Percentiles rank a stretch among this genome's conserved stretches.
phyloP scores from a whole-genome alignment of 805 yeast species.

The Blastobotrys terrestris region DNA sequence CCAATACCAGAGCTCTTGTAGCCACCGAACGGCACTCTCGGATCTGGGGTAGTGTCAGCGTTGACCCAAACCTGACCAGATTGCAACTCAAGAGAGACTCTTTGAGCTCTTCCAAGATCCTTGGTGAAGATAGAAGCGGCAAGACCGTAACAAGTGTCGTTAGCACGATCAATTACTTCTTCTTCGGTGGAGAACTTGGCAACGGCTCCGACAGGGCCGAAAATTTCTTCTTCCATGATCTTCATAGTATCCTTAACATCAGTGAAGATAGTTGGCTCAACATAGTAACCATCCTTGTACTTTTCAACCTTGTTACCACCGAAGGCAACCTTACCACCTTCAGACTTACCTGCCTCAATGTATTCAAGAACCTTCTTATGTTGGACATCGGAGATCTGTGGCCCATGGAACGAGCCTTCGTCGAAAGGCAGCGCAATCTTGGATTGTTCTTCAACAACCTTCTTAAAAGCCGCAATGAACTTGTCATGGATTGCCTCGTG shows the following conservation, averaged over 20 bases:
- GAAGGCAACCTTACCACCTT: constrained; percentile 74
- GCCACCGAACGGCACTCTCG: constrained; percentile 74
- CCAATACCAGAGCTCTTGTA: constrained; percentile 75
- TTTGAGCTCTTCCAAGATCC: constrained; percentile 60
- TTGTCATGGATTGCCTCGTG: constrained; percentile 79
- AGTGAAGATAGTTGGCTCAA: constrained; percentile 71
- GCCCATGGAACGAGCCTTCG: constrained; percentile 72
- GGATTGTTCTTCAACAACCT: constrained; percentile 43
- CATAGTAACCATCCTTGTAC: constrained; percentile 52
- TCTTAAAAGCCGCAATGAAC: constrained; percentile 52
- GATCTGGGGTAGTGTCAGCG: constrained; percentile 59
- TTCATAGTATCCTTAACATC: constrained; percentile 61
- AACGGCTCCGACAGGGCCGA: constrained; percentile 77
- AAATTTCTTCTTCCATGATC: constrained; percentile 74
- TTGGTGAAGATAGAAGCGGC: constrained; percentile 77
- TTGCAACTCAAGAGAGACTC: constrained; percentile 51
- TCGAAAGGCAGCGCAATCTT: constrained; percentile 79
- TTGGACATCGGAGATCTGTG: constrained; percentile 79
- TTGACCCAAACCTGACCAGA: constrained; percentile 70
- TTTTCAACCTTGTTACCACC: constrained; percentile 57
- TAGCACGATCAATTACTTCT: constrained; percentile 64
- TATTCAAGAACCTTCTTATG: constrained; percentile 66
- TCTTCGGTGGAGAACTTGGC: constrained; percentile 60
- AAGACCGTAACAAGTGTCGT: constrained; percentile 68
- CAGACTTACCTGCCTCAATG: constrained; percentile 67